Evolutionary conservation across 2,329 filamentous ascomycete genomes (phyloP), one percentile per base, ranked within the genome.

Genomic region (Thyridium curvatum): DNA sequence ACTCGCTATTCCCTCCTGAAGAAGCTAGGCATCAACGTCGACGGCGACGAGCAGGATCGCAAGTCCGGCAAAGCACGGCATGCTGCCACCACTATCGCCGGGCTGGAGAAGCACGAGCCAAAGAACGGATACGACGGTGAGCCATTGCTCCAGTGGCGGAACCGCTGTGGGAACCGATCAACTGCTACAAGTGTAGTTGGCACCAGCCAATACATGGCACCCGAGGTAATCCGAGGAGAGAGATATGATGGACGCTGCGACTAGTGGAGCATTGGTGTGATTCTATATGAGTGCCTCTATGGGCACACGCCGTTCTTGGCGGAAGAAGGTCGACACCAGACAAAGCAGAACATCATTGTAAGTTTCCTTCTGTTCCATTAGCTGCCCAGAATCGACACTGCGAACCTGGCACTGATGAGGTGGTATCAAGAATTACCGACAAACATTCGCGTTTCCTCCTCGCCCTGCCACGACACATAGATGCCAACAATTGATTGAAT

Each of bases 191-290:
- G 89, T 34, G 81, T 95, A 1, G 91, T 97, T 10, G 91, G 91
- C 3, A 97, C 93, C 3, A 95, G 89, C 57, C 91, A 96, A 56
- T 97, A 97, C 66, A 97, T 96, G 93, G 91, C 93, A 0, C 93
- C 93, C 2, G 93, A 97, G 65, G 86, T 97, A 14, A 82, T 96
- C 41, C 71, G 76, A 47, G 87, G 90, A 18, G 76, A 88, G 35
- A 66, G 74, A 30, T 97, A 97, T 59, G 93, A 97, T 62, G 91
- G 86, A 21, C 76, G 91, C 54, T 97, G 91, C 62, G 91, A 97
- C 62, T 97, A 77, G 88, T 97, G 86, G 91, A 96, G 90, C 62
- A 78, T 97, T 50, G 91, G 89, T 38, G 81, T 97, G 55, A 96
- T 97, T 54, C 64, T 97, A 41, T 97, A 87, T 54, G 91, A 97